Evolutionary conservation across 352 stramenopile species (phyloP), one percentile per base, ranked within the genome.

Genomic region (Achlya hypogyna): DNA sequence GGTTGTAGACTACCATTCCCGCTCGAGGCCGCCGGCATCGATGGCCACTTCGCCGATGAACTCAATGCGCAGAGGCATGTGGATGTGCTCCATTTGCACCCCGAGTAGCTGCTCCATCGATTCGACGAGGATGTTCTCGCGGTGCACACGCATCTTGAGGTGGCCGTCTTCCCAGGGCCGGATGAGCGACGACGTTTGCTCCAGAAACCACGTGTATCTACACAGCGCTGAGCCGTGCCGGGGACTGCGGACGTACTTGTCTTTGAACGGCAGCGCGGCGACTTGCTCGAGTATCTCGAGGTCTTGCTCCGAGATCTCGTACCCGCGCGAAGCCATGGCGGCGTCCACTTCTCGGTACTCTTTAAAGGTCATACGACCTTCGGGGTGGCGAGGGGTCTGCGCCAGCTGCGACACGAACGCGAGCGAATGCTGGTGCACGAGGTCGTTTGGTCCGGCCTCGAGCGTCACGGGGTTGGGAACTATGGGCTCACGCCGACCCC

Each of bases 41-140:
- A 97, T 90, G 5, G 83, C 88, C 0, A 91, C 77, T 77, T 97
- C 88, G 28, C 81, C 86, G 32, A 94, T 88, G 51, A 96, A 96
- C 60, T 96, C 84, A 47, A 96, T 90, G 29, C 84, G 82, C 32
- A 96, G 74, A 53, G 82, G 86, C 79, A 91, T 91, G 69, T 91
- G 82, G 54, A 93, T 91, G 69, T 91, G 82, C 56, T 93, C 82
- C 79, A 91, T 91, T 65, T 91, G 82, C 45, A 93, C 81, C 31
- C 82, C 81, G 18, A 91, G 68, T 8, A 93, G 70, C 63, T 91
- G 82, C 63, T 91, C 84, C 84, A 93, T 93, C 12, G 78, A 89
- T 65, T 93, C 84, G 25, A 91, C 84, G 42, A 93, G 59, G 20
- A 93, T 88, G 64, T 91, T 91, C 32, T 90, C 82, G 43, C 84